A percentile compares a stretch with the other conserved stretches of the same genome.
Conservation (phyloP, 768 basidiomycete species). For the Coprinopsis cinerea region DNA sequence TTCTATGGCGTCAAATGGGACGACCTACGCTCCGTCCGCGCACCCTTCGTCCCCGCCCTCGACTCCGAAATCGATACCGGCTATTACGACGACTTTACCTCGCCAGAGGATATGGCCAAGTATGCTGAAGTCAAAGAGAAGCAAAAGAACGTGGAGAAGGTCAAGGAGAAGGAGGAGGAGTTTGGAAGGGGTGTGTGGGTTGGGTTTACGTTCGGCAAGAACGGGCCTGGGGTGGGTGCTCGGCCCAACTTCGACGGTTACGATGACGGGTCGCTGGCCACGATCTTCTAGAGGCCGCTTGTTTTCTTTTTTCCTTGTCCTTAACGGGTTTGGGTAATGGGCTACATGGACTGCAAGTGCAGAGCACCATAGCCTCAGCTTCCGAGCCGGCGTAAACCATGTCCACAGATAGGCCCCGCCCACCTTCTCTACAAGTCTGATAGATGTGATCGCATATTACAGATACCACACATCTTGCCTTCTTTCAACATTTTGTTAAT, state of each 20-base stretch:
- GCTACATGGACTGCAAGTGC: too few species aligned
- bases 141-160: conserved; percentile 87
- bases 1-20: conserved; percentile 76
- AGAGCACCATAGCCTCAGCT: too few species aligned
- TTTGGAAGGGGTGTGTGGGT: conserved; percentile 79
- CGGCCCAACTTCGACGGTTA: conserved; percentile 28
- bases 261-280: conserved; percentile 50
- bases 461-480: too few species aligned
- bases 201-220: conserved; percentile 88
- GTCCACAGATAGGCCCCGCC: too few species aligned
- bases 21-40: conserved; percentile 62
- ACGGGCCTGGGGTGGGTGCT: conserved; percentile 52
- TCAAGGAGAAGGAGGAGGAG: conserved; percentile 81
- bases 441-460: too few species aligned
- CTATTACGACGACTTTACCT: conserved; percentile 90
- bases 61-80: conserved; percentile 94
- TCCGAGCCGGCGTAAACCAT: too few species aligned
- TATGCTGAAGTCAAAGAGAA: conserved; percentile 98
- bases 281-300: conserved; percentile 42
- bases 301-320: not conserved
- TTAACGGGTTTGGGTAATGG: too few species aligned
- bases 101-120: conserved; percentile 93
- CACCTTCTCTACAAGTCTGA: too few species aligned
- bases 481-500: too few species aligned
- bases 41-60: conserved; percentile 92